Percentiles rank a stretch among this genome's conserved stretches.
Evolutionary conservation across 345 rosid genomes (phyloP).

Genomic region (Dipteronia sinensis): DNA sequence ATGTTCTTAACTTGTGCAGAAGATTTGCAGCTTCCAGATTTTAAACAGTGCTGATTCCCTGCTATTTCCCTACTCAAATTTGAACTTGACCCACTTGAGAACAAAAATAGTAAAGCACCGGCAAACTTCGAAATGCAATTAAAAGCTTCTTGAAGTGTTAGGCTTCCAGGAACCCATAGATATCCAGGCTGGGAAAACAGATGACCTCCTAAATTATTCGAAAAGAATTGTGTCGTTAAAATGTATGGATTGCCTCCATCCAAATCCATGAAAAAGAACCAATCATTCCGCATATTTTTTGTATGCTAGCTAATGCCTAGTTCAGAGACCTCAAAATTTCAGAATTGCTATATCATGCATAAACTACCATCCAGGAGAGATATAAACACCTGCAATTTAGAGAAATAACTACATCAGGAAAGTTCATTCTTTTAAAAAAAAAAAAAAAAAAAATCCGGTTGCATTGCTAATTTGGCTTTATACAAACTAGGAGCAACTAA

Average conservation of each 20-base stretch:
- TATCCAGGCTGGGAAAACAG: constrained; percentile 44
- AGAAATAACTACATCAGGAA: neutral
- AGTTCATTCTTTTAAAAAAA: neutral
- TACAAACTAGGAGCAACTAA: neutral
- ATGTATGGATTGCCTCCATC: constrained; percentile 45
- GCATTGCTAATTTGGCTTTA: neutral
- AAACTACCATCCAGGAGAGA: constrained; percentile 1
- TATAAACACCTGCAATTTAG: constrained; percentile 21
- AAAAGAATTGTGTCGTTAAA: constrained; percentile 50
- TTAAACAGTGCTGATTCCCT: constrained; percentile 34
- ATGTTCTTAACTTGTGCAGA: constrained; percentile 34
- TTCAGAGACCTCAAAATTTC: constrained; percentile 24
- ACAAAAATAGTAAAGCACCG: constrained; percentile 55
- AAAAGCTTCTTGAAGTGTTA: constrained; percentile 59
- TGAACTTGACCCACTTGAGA: constrained; percentile 50
- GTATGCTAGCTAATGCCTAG: constrained; percentile 4
- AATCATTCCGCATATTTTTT: constrained; percentile 41
- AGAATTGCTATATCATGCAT: constrained; percentile 1
- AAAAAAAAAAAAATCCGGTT: neutral
- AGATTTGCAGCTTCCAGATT: constrained; percentile 38
- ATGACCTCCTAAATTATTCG: constrained; percentile 42
- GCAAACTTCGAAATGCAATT: constrained; percentile 64
- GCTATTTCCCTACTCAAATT: constrained; percentile 42
- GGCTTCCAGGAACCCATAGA: constrained; percentile 46
- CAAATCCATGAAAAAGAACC: constrained; percentile 50